Evolutionary conservation across 768 basidiomycete species (phyloP).

Genomic region (Chalciporus chontae): DNA sequence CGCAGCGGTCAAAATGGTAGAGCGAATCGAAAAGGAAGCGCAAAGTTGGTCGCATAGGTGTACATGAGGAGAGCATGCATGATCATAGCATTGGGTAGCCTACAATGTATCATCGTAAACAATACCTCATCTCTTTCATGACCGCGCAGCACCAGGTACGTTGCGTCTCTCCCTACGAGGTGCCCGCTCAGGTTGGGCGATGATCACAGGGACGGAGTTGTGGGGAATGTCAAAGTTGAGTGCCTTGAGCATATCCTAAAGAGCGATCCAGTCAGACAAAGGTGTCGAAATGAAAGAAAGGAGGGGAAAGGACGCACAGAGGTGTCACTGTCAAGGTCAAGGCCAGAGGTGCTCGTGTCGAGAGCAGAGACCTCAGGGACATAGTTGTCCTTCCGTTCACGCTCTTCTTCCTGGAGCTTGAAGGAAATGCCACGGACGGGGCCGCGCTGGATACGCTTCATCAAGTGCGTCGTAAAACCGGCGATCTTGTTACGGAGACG

Average conservation of each 20-base stretch:
- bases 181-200: slow-evolving; percentile 65
- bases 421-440: slow-evolving; percentile 99
- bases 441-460: slow-evolving; percentile 99
- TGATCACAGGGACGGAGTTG: slow-evolving; percentile 61
- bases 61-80: neutral
- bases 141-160: slow-evolving; percentile 77
- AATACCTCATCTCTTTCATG: slow-evolving; percentile 15
- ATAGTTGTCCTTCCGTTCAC: slow-evolving; percentile 99
- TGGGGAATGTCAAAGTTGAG: slow-evolving; percentile 95
- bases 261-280: neutral
- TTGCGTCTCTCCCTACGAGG: slow-evolving; percentile 72
- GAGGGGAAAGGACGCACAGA: slow-evolving; percentile 54
- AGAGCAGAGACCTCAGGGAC: slow-evolving; percentile 98
- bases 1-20: neutral
- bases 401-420: slow-evolving; percentile 99
- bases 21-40: neutral
- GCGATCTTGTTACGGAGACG: slow-evolving; percentile 99
- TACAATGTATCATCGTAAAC: neutral
- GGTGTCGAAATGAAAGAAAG: neutral
- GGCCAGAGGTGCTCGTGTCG: slow-evolving; percentile 64
- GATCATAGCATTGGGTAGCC: neutral
- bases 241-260: slow-evolving; percentile 78
- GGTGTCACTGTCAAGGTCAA: slow-evolving; percentile 91
- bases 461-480: slow-evolving; percentile 99
- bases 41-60: neutral